phyloP scores from a whole-genome alignment of 306 rosid genomes.

The Dalbergia cochinchinensis region DNA sequence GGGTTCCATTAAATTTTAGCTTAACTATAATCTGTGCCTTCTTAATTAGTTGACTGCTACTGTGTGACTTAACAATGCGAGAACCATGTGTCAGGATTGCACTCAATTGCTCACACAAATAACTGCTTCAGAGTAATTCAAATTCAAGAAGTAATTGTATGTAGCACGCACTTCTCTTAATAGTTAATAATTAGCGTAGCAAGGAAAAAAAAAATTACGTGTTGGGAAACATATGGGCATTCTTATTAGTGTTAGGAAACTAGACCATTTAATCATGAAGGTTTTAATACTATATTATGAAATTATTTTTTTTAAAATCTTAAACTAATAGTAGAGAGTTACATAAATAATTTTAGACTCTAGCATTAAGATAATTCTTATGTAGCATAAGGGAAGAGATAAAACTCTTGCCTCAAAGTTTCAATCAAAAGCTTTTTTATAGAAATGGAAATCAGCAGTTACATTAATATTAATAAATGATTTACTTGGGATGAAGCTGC shows the following conservation, averaged over 20 bases:
- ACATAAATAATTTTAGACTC: too few species aligned
- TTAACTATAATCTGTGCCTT: too few species aligned
- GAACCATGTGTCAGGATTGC: too few species aligned
- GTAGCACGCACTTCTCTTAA: background rate
- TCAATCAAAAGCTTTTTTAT: background rate
- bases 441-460: background rate
- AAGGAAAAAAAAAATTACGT: slow-evolving; percentile 1
- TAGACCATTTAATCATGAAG: too few species aligned
- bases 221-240: background rate
- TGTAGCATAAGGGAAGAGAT: slow-evolving; percentile 38
- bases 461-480: slow-evolving; percentile 4
- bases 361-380: background rate
- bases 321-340: too few species aligned
- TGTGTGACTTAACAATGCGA: background rate
- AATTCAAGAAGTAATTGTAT: background rate
- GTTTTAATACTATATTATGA: too few species aligned
- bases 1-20: background rate
- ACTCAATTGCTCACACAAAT: too few species aligned
- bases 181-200: slow-evolving; percentile 1
- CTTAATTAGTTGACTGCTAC: background rate
- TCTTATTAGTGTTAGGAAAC: background rate
- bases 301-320: too few species aligned
- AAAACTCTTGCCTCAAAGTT: slow-evolving; percentile 4
- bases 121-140: background rate
- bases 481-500: slow-evolving; percentile 33